Base-by-base conservation (phyloP, 805 yeast species). In the Candida piceae region DNA sequence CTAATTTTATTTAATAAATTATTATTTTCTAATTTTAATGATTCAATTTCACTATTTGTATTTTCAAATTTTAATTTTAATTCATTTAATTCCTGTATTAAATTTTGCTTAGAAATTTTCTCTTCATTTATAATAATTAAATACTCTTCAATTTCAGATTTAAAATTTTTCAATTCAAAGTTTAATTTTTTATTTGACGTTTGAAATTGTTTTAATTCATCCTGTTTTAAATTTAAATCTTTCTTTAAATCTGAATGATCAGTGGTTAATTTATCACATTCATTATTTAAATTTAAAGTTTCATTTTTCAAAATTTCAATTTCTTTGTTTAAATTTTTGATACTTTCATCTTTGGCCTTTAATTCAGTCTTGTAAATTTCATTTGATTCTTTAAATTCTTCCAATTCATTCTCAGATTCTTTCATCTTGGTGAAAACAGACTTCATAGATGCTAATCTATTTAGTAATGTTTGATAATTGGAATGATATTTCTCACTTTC, bases 341-440 rank as follows among this genome's bases (percentile, higher is more conserved):
- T 47, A 55, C 66, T 46, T 62, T 44, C 22, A 55, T 58, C 12
- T 57, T 15, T 57, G 62, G 62, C 57, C 67, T 60, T 69, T 16
- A 72, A 56, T 31, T 63, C 65, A 13, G 9, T 7, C 22, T 20
- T 20, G 8, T 7, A 20, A 9, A 9, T 20, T 20, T 20, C 22
- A 9, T 20, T 7, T 6, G 6, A 6, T 20, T 68, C 73, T 45
- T 74, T 74, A 1, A 74, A 67, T 4, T 62, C 64, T 29, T 74
- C 85, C 15, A 84, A 62, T 46, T 82, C 84, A 3, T 57, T 61
- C 51, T 83, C 81, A 0, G 86, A 65, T 39, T 75, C 81, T 52
- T 83, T 80, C 85, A 83, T 81, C 45, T 84, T 83, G 27, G 63
- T 68, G 57, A 84, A 84, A 2, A 84, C 72, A 1, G 80, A 64